Conservation (phyloP, 306 rosid genomes). For the Trifolium fragiferum region DNA sequence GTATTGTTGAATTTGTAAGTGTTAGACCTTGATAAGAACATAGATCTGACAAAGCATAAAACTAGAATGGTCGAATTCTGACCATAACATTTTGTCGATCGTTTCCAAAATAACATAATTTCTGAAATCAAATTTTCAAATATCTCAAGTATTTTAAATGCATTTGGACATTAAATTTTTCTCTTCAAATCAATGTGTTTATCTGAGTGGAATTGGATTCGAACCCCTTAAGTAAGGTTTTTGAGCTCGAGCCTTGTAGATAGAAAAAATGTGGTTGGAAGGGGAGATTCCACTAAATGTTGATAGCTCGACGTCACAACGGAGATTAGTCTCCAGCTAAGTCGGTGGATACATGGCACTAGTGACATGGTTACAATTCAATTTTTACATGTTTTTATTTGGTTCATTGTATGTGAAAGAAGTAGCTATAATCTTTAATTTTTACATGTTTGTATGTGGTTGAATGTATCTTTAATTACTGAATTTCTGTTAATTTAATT, state of each 20-base stretch:
- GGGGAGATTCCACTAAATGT: too few relatives aligned
- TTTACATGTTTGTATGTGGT: background rate
- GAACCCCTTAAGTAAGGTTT: too few relatives aligned
- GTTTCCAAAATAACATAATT: background rate
- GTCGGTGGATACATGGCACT: too few relatives aligned
- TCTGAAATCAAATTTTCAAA: background rate
- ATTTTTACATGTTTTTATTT: too few relatives aligned
- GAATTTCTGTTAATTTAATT: background rate
- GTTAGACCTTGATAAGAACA: background rate
- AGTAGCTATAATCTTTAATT: background rate
- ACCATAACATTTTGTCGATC: background rate
- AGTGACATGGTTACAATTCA: too few relatives aligned
- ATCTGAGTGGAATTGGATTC: too few relatives aligned
- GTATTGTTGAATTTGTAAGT: constrained; percentile 13
- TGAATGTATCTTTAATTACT: background rate
- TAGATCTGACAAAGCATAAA: background rate
- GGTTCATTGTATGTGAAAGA: background rate
- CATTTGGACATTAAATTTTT: background rate
- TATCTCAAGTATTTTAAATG: background rate
- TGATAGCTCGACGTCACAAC: too few relatives aligned
- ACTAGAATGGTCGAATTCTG: too few relatives aligned
- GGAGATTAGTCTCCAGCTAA: too few relatives aligned
- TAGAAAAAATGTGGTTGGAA: too few relatives aligned
- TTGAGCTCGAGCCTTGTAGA: too few relatives aligned
- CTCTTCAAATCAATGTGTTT: background rate